Evolutionary conservation across 1,284 basidiomycete species (phyloP).

Genomic region (Sanguinoderma infundibulare): DNA sequence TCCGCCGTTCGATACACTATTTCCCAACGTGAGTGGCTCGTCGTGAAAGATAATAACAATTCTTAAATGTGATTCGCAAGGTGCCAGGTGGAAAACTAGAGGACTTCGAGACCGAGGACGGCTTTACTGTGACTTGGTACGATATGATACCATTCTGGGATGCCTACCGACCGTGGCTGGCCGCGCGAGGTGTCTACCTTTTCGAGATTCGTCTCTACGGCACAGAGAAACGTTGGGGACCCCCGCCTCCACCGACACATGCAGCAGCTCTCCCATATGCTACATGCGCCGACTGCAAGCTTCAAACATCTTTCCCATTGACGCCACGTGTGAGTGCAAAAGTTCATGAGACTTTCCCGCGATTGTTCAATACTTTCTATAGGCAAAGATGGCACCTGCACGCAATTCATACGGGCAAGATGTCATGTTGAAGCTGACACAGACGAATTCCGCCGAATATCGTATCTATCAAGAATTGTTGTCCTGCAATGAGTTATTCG

Average conservation of each 20-base stretch:
- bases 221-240: neutral
- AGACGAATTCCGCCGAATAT: neutral
- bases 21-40: neutral
- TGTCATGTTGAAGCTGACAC: conserved; percentile 4
- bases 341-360: neutral
- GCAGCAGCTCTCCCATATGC: neutral
- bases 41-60: neutral
- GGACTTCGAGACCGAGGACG: neutral
- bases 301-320: neutral
- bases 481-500: neutral
- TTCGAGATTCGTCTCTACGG: neutral
- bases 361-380: neutral
- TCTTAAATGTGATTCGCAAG: neutral
- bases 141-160: neutral
- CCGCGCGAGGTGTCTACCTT: neutral
- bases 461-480: neutral
- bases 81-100: neutral
- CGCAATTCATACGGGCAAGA: neutral
- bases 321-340: neutral
- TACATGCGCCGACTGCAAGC: neutral
- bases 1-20: neutral
- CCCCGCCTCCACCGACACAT: neutral
- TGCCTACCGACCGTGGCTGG: neutral
- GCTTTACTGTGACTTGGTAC: neutral
- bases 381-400: neutral